Conservation (phyloP, 768 basidiomycete genomes). For the Calocera cornea region DNA sequence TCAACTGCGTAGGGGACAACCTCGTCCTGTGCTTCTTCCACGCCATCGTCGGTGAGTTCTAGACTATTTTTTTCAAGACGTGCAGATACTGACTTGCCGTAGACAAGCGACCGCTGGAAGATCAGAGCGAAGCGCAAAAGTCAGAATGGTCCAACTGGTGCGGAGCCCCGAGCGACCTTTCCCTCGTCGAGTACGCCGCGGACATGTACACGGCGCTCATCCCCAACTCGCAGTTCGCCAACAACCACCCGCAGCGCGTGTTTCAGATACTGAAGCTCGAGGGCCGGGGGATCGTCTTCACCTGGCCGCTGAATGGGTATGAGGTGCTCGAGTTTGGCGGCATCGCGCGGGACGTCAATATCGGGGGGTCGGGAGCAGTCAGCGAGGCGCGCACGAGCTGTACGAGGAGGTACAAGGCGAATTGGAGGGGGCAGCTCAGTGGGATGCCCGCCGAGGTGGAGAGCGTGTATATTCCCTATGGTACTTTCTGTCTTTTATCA, state of each 20-base stretch:
- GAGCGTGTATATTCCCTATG: constrained; percentile 84
- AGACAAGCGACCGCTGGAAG: constrained; percentile 33
- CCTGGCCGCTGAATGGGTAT: background rate
- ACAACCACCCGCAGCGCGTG: constrained; percentile 32
- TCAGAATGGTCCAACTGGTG: constrained; percentile 82
- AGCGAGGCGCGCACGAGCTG: constrained; percentile 69
- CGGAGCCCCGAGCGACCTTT: constrained; percentile 40
- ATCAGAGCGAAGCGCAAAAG: constrained; percentile 64
- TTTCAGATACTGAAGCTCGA: constrained; percentile 52
- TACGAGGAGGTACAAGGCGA: constrained; percentile 67
- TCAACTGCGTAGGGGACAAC: constrained; percentile 77
- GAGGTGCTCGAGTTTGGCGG: constrained; percentile 2
- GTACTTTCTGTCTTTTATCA: constrained; percentile 29
- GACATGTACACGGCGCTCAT: constrained; percentile 38
- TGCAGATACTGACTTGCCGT: background rate
- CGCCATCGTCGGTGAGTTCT: constrained; percentile 53
- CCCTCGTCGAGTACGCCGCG: constrained; percentile 2
- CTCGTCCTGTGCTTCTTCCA: constrained; percentile 83
- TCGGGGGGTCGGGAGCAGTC: constrained; percentile 23
- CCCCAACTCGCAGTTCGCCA: constrained; percentile 29
- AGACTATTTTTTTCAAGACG: background rate
- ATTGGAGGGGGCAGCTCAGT: constrained; percentile 41
- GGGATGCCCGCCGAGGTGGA: constrained; percentile 54
- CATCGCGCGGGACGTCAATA: background rate
- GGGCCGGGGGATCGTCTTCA: constrained; percentile 4